Conservation (phyloP, 2,329 filamentous ascomycete genomes). For the Diaporthe citri region DNA sequence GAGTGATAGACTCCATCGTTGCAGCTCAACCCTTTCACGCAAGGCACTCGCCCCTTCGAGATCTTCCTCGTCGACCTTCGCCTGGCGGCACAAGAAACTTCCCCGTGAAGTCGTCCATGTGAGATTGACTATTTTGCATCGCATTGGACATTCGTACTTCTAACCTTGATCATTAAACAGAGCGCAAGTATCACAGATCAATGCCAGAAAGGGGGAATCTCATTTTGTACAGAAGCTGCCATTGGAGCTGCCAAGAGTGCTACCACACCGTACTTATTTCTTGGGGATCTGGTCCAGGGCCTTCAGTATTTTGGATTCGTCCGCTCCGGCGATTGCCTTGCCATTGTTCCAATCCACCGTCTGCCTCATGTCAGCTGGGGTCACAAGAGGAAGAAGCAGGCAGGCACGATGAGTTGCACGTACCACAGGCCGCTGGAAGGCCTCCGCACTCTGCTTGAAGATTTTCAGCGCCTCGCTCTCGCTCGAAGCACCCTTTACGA, state of each 20-base stretch:
- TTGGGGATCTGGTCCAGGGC: conserved; percentile 72
- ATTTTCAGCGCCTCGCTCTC: conserved; percentile 83
- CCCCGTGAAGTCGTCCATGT: not conserved
- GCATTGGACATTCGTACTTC: not conserved
- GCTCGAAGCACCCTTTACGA: conserved; percentile 81
- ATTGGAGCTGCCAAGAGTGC: conserved; percentile 3
- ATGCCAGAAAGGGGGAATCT: conserved; percentile 30
- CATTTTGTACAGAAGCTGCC: conserved; percentile 31
- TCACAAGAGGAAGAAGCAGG: not conserved
- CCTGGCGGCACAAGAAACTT: not conserved
- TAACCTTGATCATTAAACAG: not conserved
- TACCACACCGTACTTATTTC: conserved; percentile 34
- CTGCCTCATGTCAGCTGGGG: conserved; percentile 51
- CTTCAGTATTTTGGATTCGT: conserved; percentile 90
- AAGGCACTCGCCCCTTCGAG: not conserved
- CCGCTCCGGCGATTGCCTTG: conserved; percentile 80
- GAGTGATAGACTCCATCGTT: not conserved
- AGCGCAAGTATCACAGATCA: not conserved
- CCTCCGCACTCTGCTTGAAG: conserved; percentile 76
- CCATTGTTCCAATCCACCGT: conserved; percentile 96
- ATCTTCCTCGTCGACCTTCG: not conserved
- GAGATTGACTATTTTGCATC: not conserved
- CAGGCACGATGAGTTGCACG: conserved; percentile 50
- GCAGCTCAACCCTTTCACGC: not conserved
- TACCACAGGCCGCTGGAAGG: conserved; percentile 83